Base-by-base conservation (phyloP, 306 rosid genomes). In the Ochetophila trinervis region DNA sequence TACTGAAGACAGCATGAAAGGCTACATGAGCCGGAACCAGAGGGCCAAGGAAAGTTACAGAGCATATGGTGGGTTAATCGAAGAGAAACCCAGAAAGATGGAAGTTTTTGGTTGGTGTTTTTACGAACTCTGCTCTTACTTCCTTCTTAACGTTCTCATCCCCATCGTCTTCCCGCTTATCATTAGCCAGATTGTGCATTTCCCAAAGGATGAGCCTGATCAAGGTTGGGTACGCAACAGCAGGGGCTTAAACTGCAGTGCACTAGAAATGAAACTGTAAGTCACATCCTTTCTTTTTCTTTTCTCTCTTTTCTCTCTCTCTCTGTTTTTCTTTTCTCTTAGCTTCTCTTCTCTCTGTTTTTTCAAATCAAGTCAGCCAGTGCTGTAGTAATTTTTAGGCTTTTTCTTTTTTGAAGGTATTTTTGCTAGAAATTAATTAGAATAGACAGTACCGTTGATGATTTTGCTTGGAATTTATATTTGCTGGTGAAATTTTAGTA, bases 161-260 rank as follows among this genome's bases (percentile, higher is more conserved):
- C 98, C 96, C 14, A 55, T 92, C 0, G 90, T 92, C 2, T 92
- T 92, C 66, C 98, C 98, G 22, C 94, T 92, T 77, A 80, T 92
- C 27, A 81, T 92, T 54, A 73, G 84, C 68, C 96, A 87, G 78
- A 75, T 87, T 20, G 83, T 76, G 30, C 53, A 66, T 3, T 24
- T 53, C 3, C 72, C 86, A 3, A 37, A 32, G 51, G 5, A 69
- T n/a, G 73, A 69, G 71, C 68, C 80, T 9, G 68, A 55, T 60
- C 72, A 74, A 6, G 72, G 75, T 18, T 82, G 78, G 84, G 8
- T 13, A 55, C 53, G 53, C 30, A 63, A 15, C 51, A 70, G 56
- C 70, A 76, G 68, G 9, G 73, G 66, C 15, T 11, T 60, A n/a
- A 57, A 27, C 71, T 91, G 98, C 68, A 16, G 59, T 15, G 69